A percentile compares a stretch with the other conserved stretches of the same genome.
These are phyloP conservation scores for Fragaria iinumae DNA, from an alignment of 306 rosid genomes.

Conservation along the genomic window DNA sequence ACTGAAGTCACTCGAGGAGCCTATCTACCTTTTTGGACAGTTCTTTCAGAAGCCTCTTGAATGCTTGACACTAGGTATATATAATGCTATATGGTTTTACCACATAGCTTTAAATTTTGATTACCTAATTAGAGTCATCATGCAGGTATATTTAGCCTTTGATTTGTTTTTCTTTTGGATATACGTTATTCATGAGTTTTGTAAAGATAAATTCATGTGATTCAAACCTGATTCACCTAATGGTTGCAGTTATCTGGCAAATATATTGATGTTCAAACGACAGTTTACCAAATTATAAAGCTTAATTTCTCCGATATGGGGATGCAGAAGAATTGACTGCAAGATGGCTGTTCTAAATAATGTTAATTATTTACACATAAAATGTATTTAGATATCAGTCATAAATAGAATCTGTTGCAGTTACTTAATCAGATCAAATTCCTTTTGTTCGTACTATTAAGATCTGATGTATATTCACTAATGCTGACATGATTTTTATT, in stretches of 20 bases:
- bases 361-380: neutral
- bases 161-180: conserved; percentile 17
- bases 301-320: neutral
- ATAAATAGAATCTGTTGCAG: conserved; percentile 2
- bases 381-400: neutral
- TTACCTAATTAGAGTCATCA: neutral
- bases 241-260: conserved; percentile 1
- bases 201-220: neutral
- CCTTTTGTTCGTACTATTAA: conserved; percentile 5
- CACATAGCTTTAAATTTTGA: neutral
- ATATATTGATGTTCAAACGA: neutral
- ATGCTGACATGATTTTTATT: conserved; percentile 11
- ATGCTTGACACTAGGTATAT: conserved; percentile 90
- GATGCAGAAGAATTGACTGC: neutral
- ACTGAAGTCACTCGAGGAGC: conserved; percentile 94
- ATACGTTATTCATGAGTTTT: neutral
- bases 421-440: conserved; percentile 13
- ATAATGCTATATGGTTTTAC: conserved; percentile 6
- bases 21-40: conserved; percentile 92
- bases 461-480: conserved; percentile 13
- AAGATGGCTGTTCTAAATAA: neutral
- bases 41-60: conserved; percentile 84
- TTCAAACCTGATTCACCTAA: neutral
- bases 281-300: neutral
- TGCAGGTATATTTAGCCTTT: neutral